Evolutionary conservation across 768 basidiomycete genomes (phyloP).

Genomic region (Dentipellis fragilis): DNA sequence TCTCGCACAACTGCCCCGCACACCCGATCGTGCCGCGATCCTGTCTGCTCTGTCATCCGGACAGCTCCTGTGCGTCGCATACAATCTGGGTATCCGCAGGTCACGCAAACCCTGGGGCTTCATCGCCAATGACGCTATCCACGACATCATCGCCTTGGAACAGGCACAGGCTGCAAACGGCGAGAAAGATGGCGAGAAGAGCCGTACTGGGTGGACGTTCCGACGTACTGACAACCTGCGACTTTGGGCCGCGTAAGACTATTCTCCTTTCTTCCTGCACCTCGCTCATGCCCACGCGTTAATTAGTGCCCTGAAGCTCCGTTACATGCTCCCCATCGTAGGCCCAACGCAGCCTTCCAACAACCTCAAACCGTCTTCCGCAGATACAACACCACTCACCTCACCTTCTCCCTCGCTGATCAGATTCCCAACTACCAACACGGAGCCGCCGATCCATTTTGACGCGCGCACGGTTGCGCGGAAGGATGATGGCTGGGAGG

Average conservation of each 20-base stretch:
- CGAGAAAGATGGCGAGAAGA: constrained; percentile 25
- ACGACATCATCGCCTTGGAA: constrained; percentile 68
- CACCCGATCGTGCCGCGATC: constrained; percentile 28
- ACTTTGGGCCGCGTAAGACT: constrained; percentile 78
- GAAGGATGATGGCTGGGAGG: constrained; percentile 71
- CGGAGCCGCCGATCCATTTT: constrained; percentile 47
- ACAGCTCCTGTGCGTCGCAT: constrained; percentile 69
- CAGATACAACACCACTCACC: constrained; percentile 6
- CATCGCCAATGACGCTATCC: constrained; percentile 66
- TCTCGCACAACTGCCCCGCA: constrained; percentile 24
- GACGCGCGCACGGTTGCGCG: constrained; percentile 67
- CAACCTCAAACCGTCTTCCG: constrained; percentile 15
- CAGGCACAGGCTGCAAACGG: constrained; percentile 28
- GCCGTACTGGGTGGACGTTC: constrained; percentile 71
- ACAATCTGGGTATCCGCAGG: constrained; percentile 71
- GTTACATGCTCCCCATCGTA: constrained; percentile 67
- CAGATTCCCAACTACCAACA: constrained; percentile 26
- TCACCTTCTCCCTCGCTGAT: constrained; percentile 23
- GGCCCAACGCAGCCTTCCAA: constrained; percentile 33
- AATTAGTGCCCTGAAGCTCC: constrained; percentile 66
- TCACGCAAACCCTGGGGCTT: constrained; percentile 86
- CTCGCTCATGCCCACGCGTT: neutral
- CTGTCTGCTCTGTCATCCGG: constrained; percentile 60
- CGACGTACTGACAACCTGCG: constrained; percentile 78
- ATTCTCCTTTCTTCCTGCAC: neutral